phyloP scores from a whole-genome alignment of 2,329 filamentous ascomycete genomes.

The Cladosporium sp. region DNA sequence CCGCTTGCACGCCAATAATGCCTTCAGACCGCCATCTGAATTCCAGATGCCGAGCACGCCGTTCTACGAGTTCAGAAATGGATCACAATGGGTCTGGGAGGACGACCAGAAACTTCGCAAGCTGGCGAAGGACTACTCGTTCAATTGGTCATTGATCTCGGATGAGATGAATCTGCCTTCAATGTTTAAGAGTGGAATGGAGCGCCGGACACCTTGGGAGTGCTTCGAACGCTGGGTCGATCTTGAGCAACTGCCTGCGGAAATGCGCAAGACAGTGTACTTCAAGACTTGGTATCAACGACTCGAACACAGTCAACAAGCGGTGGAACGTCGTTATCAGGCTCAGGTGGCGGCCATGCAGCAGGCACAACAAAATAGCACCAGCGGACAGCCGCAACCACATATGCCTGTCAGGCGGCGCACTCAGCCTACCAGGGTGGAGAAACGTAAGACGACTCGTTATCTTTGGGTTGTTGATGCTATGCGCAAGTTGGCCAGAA shows the following conservation, averaged over 20 bases:
- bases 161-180: slow-evolving; percentile 72
- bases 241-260: slow-evolving; percentile 81
- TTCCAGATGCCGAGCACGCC: slow-evolving; percentile 82
- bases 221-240: slow-evolving; percentile 97
- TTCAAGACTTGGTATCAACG: slow-evolving; percentile 71
- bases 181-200: slow-evolving; percentile 75
- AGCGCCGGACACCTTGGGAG: slow-evolving; percentile 93
- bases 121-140: slow-evolving; percentile 86
- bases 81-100: slow-evolving; percentile 85
- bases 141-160: slow-evolving; percentile 96
- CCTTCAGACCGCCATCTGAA: slow-evolving; percentile 89
- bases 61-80: slow-evolving; percentile 82
- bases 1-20: slow-evolving; percentile 82
- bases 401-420: slow-evolving; percentile 59
- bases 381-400: slow-evolving; percentile 35
- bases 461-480: slow-evolving; percentile 86
- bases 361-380: slow-evolving; percentile 45
- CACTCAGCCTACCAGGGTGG: slow-evolving; percentile 78
- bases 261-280: slow-evolving; percentile 94
- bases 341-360: slow-evolving; percentile 50
- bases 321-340: slow-evolving; percentile 55
- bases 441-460: slow-evolving; percentile 78
- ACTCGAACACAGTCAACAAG: slow-evolving; percentile 59
- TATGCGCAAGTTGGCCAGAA: slow-evolving; percentile 93
- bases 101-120: slow-evolving; percentile 87